A percentile compares a stretch with the other conserved stretches of the same genome.
Conservation (phyloP, 345 rosid genomes). For the Arabis hirsuta region DNA sequence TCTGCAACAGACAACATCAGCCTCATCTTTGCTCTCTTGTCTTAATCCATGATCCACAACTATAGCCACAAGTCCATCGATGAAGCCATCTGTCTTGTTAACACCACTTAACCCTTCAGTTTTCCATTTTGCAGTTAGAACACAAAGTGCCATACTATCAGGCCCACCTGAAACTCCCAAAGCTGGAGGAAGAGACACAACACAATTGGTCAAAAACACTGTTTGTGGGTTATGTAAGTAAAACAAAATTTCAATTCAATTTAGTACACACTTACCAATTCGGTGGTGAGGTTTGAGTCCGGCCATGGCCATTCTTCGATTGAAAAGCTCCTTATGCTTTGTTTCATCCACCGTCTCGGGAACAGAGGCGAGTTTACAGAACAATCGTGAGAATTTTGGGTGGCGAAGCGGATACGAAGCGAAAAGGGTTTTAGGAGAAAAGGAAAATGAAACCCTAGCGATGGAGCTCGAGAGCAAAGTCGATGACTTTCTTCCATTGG, state of each 20-base stretch:
- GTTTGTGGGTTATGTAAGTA: background rate
- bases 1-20: conserved; percentile 57
- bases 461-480: conserved; percentile 38
- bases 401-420: conserved; percentile 25
- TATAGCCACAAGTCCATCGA: conserved; percentile 85
- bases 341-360: conserved; percentile 46
- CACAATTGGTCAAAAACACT: background rate
- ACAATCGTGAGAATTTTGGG: conserved; percentile 46
- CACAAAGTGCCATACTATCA: conserved; percentile 91
- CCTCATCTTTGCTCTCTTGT: conserved; percentile 77
- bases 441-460: conserved; percentile 42
- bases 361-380: conserved; percentile 49
- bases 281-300: conserved; percentile 88
- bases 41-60: conserved; percentile 89
- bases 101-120: conserved; percentile 44
- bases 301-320: conserved; percentile 74
- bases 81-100: conserved; percentile 48
- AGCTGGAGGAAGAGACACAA: conserved; percentile 49
- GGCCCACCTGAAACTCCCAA: conserved; percentile 96
- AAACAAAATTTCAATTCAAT: conserved; percentile 21
- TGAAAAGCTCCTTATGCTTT: conserved; percentile 59
- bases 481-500: conserved; percentile 47
- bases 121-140: conserved; percentile 86
- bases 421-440: conserved; percentile 39
- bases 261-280: conserved; percentile 54